These are phyloP conservation scores for Houttuynia cordata DNA, from an alignment of 164 flowering plant species.

Conservation along the genomic window DNA sequence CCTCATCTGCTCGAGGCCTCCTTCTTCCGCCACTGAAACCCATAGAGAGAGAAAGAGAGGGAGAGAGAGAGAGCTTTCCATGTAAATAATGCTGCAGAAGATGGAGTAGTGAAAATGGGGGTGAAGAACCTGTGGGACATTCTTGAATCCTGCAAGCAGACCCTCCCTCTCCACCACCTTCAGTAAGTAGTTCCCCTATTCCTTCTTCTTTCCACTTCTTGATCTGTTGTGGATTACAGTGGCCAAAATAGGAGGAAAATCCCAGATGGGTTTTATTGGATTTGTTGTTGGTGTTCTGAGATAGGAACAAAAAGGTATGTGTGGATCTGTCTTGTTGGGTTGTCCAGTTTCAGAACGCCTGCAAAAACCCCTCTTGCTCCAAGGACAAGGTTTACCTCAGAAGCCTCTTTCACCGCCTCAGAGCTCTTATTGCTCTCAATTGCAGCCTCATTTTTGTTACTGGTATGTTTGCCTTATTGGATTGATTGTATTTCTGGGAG, in stretches of 20 bases:
- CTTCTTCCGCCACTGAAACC: too few species aligned
- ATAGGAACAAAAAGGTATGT: too few species aligned
- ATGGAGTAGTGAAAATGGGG: conserved; percentile 39
- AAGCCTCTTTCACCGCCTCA: too few species aligned
- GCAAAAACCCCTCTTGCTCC: conserved; percentile 29
- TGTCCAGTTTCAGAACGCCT: conserved; percentile 62
- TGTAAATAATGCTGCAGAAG: too few species aligned
- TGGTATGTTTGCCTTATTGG: conserved; percentile 25
- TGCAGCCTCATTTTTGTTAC: conserved; percentile 78
- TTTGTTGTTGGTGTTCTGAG: too few species aligned
- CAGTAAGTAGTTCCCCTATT: conserved; percentile 41
- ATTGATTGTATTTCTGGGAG: not conserved
- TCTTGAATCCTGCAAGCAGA: conserved; percentile 90
- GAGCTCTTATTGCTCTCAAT: too few species aligned
- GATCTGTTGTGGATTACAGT: too few species aligned
- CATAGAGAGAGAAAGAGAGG: too few species aligned
- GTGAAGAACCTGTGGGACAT: conserved; percentile 95
- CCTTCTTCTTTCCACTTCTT: conserved; percentile 3
- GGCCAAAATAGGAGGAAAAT: too few species aligned
- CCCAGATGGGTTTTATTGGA: too few species aligned
- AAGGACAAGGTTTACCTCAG: conserved; percentile 58
- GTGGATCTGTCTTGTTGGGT: conserved; percentile 98
- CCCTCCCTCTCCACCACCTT: conserved; percentile 74
- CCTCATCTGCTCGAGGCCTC: too few species aligned
- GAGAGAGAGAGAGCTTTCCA: too few species aligned